These are phyloP conservation scores for Leptodontidium sp. DNA, from an alignment of 2,329 filamentous ascomycete genomes.

Conservation along the genomic window DNA sequence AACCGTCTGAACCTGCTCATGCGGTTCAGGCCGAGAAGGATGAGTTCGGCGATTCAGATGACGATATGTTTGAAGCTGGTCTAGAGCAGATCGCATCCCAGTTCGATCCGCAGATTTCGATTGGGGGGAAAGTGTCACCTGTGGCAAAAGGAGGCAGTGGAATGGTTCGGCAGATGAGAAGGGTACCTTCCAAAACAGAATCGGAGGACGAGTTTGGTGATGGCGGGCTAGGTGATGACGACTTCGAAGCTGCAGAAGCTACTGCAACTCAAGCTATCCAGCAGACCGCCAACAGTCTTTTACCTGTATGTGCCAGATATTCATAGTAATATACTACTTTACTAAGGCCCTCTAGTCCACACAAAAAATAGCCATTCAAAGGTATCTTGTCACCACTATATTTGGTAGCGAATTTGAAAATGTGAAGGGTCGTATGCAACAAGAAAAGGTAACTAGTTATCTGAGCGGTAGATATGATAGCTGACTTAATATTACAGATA, in stretches of 20 bases:
- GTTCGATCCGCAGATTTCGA: slow-evolving; percentile 54
- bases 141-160: not conserved
- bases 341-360: slow-evolving; percentile 75
- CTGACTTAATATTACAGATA: slow-evolving; percentile 60
- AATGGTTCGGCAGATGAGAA: slow-evolving; percentile 10
- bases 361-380: slow-evolving; percentile 78
- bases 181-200: slow-evolving; percentile 49
- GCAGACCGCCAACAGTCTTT: slow-evolving; percentile 45
- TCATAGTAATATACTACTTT: slow-evolving; percentile 48
- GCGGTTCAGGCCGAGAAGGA: slow-evolving; percentile 50
- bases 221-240: slow-evolving; percentile 67
- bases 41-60: slow-evolving; percentile 73
- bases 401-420: slow-evolving; percentile 73
- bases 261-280: slow-evolving; percentile 72
- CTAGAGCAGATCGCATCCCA: slow-evolving; percentile 64
- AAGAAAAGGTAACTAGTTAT: slow-evolving; percentile 72
- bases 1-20: slow-evolving; percentile 13
- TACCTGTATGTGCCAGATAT: slow-evolving; percentile 62
- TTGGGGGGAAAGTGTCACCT: slow-evolving; percentile 3
- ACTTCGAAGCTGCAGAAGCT: slow-evolving; percentile 79
- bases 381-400: slow-evolving; percentile 82
- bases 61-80: slow-evolving; percentile 66
- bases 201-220: slow-evolving; percentile 80
- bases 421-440: slow-evolving; percentile 63
- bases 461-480: not conserved